These are phyloP conservation scores for Neurospora sp. DNA, from an alignment of 2,329 filamentous ascomycete species.

Conservation along the genomic window DNA sequence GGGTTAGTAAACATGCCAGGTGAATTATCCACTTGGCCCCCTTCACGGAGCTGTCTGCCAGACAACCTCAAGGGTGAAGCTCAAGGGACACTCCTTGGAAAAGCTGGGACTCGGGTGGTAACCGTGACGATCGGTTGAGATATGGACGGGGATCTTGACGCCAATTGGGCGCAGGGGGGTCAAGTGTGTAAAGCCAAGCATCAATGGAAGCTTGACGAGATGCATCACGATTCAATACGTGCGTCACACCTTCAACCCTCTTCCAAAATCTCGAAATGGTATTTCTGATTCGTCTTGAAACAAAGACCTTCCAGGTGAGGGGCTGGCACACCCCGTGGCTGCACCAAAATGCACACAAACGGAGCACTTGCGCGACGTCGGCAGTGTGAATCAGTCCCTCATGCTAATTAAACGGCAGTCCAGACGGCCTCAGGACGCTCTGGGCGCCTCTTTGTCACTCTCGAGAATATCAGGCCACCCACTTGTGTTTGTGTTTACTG, in stretches of 20 bases:
- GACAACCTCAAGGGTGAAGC: background rate
- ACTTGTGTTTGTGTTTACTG: background rate
- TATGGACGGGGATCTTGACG: background rate
- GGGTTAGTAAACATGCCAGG: background rate
- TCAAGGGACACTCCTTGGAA: background rate
- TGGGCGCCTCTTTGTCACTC: background rate
- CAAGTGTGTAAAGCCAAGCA: background rate
- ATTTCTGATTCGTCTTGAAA: background rate
- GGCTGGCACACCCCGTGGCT: background rate
- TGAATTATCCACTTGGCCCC: background rate
- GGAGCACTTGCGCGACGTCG: background rate
- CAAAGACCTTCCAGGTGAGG: background rate
- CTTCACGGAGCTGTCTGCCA: background rate
- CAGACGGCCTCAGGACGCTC: background rate
- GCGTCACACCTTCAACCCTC: constrained; percentile 9
- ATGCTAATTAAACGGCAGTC: background rate
- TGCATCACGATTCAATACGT: constrained; percentile 7
- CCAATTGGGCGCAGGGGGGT: background rate
- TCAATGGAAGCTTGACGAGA: background rate
- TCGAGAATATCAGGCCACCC: background rate
- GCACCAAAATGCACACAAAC: background rate
- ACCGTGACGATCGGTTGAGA: background rate
- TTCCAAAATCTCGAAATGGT: background rate
- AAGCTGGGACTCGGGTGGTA: background rate
- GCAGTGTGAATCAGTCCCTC: background rate